Percentiles rank a stretch among this genome's conserved stretches.
Conservation (phyloP, 2,329 filamentous ascomycete genomes). For the Fusarium drepaniforme region DNA sequence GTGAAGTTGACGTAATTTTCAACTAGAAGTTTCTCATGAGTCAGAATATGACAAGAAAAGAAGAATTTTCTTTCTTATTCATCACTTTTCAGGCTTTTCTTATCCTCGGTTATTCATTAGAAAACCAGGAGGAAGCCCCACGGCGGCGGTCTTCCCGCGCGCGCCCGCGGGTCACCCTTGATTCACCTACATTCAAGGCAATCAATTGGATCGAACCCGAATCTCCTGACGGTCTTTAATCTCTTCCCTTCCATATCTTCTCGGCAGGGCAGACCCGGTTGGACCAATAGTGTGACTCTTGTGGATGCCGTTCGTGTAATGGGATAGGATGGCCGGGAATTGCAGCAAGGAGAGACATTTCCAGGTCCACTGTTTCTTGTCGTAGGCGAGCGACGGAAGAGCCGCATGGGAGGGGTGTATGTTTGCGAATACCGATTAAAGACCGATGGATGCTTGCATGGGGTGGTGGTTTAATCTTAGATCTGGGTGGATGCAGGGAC, state of each 20-base stretch:
- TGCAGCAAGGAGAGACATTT: constrained; percentile 30
- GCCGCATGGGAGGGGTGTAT: constrained; percentile 34
- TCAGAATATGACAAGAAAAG: background rate
- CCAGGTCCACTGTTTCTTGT: constrained; percentile 35
- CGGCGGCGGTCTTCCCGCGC: constrained; percentile 19
- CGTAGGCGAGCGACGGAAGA: constrained; percentile 16
- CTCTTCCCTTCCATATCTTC: constrained; percentile 3
- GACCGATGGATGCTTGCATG: constrained; percentile 26
- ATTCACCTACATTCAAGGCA: background rate
- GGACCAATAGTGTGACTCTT: background rate
- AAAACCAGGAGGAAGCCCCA: constrained; percentile 1
- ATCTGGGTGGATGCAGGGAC: constrained; percentile 19
- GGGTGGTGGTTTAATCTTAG: constrained; percentile 19
- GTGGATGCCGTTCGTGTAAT: constrained; percentile 25
- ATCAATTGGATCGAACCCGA: constrained; percentile 9
- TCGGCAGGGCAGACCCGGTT: constrained; percentile 30
- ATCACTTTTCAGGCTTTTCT: constrained; percentile 13
- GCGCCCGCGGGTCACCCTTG: background rate
- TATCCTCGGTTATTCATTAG: constrained; percentile 44
- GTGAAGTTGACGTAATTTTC: background rate
- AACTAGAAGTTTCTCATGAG: background rate
- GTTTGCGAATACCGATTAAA: constrained; percentile 43
- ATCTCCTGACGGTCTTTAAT: constrained; percentile 34
- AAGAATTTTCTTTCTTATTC: background rate
- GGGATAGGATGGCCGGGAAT: constrained; percentile 38